These are phyloP conservation scores for Solanum gracilifrons DNA, from an alignment of 257 asterid species.

Conservation along the genomic window DNA sequence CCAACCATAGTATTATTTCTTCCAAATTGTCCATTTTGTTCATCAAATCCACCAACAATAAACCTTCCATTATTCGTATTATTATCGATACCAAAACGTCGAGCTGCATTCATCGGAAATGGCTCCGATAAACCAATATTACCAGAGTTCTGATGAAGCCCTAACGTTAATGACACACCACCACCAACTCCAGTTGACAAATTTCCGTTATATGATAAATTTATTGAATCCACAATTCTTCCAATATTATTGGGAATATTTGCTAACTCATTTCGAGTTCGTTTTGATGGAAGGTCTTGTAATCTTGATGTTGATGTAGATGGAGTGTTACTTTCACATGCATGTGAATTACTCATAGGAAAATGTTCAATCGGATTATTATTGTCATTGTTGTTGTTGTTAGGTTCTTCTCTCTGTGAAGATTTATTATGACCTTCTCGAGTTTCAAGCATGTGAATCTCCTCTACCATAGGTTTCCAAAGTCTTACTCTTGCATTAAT, in stretches of 20 bases:
- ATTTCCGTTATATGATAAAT: slow-evolving; percentile 23
- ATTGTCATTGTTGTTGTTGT: slow-evolving; percentile 6
- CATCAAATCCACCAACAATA: slow-evolving; percentile 35
- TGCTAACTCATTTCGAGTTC: slow-evolving; percentile 26
- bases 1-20: slow-evolving; percentile 33
- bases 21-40: slow-evolving; percentile 51
- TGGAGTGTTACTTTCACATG: slow-evolving; percentile 23
- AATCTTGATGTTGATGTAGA: slow-evolving; percentile 31
- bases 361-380: slow-evolving; percentile 15
- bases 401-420: slow-evolving; percentile 28
- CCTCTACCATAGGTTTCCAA: slow-evolving; percentile 99
- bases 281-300: slow-evolving; percentile 44
- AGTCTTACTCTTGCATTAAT: slow-evolving; percentile 92
- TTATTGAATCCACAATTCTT: slow-evolving; percentile 11
- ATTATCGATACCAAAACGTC: slow-evolving; percentile 64
- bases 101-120: slow-evolving; percentile 71
- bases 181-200: slow-evolving; percentile 25
- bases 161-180: slow-evolving; percentile 67
- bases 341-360: slow-evolving; percentile 18
- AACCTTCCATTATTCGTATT: slow-evolving; percentile 34
- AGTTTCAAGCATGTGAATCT: slow-evolving; percentile 83
- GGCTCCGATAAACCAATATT: slow-evolving; percentile 45
- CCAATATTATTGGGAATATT: slow-evolving; percentile 13
- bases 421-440: slow-evolving; percentile 38
- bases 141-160: slow-evolving; percentile 66